Evolutionary conservation across 2,329 filamentous ascomycete species (phyloP), one percentile per base, ranked within the genome.

Genomic region (Eutypa lata): DNA sequence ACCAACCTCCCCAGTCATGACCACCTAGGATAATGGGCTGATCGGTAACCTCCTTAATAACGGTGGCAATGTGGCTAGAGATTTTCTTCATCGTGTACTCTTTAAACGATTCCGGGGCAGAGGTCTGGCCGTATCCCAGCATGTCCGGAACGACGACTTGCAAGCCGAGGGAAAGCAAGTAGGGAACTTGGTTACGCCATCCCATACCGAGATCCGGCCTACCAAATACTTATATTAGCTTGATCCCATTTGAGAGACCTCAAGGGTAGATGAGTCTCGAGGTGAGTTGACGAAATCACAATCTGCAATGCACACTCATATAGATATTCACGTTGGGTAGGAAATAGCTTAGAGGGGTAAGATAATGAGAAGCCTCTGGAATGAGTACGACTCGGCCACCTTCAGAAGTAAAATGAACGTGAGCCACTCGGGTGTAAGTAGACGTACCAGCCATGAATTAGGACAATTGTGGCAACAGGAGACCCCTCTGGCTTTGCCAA

Each of bases 131-230:
- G 68, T 94, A 97, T 57, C 93, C 93, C 62, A 96, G 81, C 78
- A 91, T 87, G 71, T 97, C 91, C 0, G 91, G 89, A 11, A 84
- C 90, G 22, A 97, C 83, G 51, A 96, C 90, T 52, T 88, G 83
- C 59, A 93, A 82, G 21, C 87, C 88, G 52, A 90, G 76, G 6
- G 85, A 79, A 33, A 88, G 71, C 21, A 97, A 79, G 61, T 84
- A 72, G 0, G 92, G 91, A 54, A 97, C 88, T 71, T 97, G 92
- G 71, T 90, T 87, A 56, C 92, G 87, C 93, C 93, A 97, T 66
- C 88, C 91, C 65, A 91, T 85, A 8, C 84, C 83, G 18, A 94
- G 72, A 71, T 96, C 91, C 0, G 92, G 92, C 73, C 92, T 92
- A 71, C 91, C 88, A 65, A 89, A 38, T 37, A 22, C 24, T 58